Percentiles rank a stretch among this genome's conserved stretches.
Conservation (phyloP, 1,139 yeast species). For the Candida pseudocylindracea region DNA sequence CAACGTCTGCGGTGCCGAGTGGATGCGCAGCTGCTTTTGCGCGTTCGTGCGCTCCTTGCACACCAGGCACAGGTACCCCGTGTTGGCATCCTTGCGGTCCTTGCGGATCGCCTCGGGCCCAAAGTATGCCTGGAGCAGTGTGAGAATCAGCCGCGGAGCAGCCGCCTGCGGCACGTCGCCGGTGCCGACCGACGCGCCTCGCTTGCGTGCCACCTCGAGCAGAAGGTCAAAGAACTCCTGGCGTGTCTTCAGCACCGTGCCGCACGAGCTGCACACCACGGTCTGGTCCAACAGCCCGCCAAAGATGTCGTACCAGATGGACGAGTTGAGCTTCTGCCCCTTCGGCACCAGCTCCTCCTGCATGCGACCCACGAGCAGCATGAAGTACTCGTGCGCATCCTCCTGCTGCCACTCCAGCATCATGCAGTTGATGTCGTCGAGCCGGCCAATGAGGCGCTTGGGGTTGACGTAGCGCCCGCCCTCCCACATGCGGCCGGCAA, state of each 20-base stretch:
- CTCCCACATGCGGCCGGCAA: constrained; percentile 43
- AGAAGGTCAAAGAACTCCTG: constrained; percentile 91
- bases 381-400: constrained; percentile 91
- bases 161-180: no score
- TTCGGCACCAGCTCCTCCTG: constrained; percentile 89
- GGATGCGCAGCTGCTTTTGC: constrained; percentile 47
- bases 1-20: constrained; percentile 73
- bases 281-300: constrained; percentile 78
- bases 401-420: constrained; percentile 97
- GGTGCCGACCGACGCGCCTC: no score
- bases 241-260: constrained; percentile 63
- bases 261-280: constrained; percentile 66
- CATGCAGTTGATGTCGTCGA: constrained; percentile 82
- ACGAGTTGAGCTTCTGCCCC: constrained; percentile 59
- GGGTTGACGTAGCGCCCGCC: constrained; percentile 36
- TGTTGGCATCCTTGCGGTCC: constrained; percentile 33
- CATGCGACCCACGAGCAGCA: constrained; percentile 69
- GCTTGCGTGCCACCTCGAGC: constrained; percentile 8
- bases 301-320: constrained; percentile 77
- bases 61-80: constrained; percentile 71
- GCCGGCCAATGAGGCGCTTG: constrained; percentile 41
- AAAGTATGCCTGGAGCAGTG: constrained; percentile 41
- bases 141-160: no score
- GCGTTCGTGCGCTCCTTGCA: constrained; percentile 68
- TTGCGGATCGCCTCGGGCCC: constrained; percentile 53